Percentiles rank a stretch among this genome's conserved stretches.
Conservation (phyloP, 495 filamentous ascomycete genomes). For the Penicillium longicatenatum region DNA sequence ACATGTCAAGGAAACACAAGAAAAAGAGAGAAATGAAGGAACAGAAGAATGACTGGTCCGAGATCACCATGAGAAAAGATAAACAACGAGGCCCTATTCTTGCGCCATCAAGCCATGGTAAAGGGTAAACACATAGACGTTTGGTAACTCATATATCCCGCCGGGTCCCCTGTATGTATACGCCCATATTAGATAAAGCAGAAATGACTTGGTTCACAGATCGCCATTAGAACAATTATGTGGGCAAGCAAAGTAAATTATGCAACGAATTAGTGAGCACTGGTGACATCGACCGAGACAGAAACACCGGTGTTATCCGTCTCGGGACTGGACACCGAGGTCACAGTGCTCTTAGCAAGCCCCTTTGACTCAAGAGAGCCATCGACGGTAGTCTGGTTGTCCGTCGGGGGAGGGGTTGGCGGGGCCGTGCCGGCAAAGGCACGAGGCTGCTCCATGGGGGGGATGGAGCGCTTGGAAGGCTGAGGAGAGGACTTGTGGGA, state of each 20-base stretch:
- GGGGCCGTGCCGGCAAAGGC: conserved; percentile 41
- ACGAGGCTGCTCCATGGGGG: conserved; percentile 30
- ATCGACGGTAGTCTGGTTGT: conserved; percentile 38
- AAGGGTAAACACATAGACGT: conserved; percentile 23
- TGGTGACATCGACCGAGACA: conserved; percentile 34
- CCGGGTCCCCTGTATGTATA: conserved; percentile 46
- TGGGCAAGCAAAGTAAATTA: conserved; percentile 37
- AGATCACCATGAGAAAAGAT: conserved; percentile 25
- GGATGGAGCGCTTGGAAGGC: conserved; percentile 38
- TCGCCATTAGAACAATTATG: conserved; percentile 38
- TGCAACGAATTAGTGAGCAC: conserved; percentile 33
- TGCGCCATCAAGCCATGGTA: conserved; percentile 45
- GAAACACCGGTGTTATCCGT: conserved; percentile 33
- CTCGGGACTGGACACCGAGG: conserved; percentile 36
- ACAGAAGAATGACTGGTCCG: conserved; percentile 9
- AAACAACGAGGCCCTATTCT: conserved; percentile 33
- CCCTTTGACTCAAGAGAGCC: conserved; percentile 35
- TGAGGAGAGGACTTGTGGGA: conserved; percentile 51
- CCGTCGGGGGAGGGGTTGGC: conserved; percentile 48
- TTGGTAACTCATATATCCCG: conserved; percentile 35
- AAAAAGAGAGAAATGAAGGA: neutral
- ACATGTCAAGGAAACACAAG: conserved; percentile 11
- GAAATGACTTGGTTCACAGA: conserved; percentile 27
- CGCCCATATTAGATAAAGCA: conserved; percentile 42
- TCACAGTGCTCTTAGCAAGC: conserved; percentile 38